Conservation (phyloP, 495 filamentous ascomycete genomes). For the Pseudoneurospora amorphoporcata region DNA sequence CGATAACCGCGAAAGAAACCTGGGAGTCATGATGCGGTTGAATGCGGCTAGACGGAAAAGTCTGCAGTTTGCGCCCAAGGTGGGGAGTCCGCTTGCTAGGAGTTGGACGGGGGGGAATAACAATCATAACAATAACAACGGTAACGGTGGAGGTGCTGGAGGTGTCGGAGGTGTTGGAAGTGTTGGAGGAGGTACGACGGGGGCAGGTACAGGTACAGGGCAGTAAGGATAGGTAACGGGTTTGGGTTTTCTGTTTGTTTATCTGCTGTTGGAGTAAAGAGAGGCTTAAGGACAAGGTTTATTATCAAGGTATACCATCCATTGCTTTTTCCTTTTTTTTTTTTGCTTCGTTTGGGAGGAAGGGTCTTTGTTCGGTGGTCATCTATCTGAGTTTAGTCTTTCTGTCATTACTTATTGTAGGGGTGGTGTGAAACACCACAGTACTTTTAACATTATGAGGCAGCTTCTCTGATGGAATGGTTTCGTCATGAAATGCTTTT, state of each 20-base stretch:
- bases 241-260: neutral
- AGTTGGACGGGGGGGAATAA: constrained; percentile 19
- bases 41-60: constrained; percentile 72
- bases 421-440: neutral
- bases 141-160: neutral
- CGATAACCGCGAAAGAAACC: constrained; percentile 28
- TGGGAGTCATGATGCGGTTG: constrained; percentile 50
- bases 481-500: neutral
- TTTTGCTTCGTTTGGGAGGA: neutral
- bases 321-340: neutral
- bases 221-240: neutral
- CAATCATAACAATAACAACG: neutral
- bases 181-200: neutral
- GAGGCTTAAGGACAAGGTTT: neutral
- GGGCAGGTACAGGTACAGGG: neutral
- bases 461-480: neutral
- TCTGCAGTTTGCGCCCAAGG: constrained; percentile 66
- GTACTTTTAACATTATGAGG: too few species aligned
- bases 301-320: neutral
- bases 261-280: neutral
- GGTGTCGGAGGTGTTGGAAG: neutral
- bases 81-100: constrained; percentile 63
- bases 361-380: neutral
- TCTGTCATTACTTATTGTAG: neutral
- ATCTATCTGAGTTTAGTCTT: neutral